Base-by-base conservation (phyloP, 2,329 filamentous ascomycete species). In the Eurotiales sp. region DNA sequence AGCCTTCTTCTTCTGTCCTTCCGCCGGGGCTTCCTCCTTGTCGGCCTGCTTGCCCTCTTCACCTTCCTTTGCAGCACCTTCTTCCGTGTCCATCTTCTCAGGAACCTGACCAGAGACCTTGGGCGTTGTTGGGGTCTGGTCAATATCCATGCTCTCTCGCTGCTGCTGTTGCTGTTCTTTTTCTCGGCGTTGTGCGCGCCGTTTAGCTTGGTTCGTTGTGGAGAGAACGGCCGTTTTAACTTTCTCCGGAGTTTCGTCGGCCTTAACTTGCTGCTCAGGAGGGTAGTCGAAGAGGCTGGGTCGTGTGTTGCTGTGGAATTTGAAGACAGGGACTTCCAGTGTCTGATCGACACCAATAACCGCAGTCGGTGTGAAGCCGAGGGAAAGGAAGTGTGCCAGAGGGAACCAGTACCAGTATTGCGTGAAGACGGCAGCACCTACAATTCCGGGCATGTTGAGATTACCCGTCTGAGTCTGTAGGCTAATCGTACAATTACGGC, bases 331-430 rank as follows among this genome's bases (percentile, higher is more conserved):
- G 50, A 96, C 90, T 63, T 96, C 90, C 12, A 99, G 80, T 64
- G 96, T 89, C 64, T 95, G 87, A 66, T 99, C 91, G 22, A 99
- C 83, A 54, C 88, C 92, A 61, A 97, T 96, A 64, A 99, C 88
- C 1, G 93, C 88, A 1, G 95, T 99, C 1, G 93, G 93, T n/a
- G 89, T 90, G 73, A 99, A 97, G 64, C 90, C 91, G 55, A 99
- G 79, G 0, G 92, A 95, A 52, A 99, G 72, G 83, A 99, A 99
- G 73, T 99, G 93, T 25, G 93, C 95, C 63, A 97, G 87, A 54
- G 93, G 93, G 82, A 99, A 99, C 93, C 93, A 99, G 77, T 99
- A 99, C 93, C 93, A 99, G 77, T 99, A 99, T 70, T 99, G 93
- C 8, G 91, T 95, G 74, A 99, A 99, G 49, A 99, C 88, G 23